Conservation (phyloP, 257 asterid genomes). For the Solanum bukasovii region DNA sequence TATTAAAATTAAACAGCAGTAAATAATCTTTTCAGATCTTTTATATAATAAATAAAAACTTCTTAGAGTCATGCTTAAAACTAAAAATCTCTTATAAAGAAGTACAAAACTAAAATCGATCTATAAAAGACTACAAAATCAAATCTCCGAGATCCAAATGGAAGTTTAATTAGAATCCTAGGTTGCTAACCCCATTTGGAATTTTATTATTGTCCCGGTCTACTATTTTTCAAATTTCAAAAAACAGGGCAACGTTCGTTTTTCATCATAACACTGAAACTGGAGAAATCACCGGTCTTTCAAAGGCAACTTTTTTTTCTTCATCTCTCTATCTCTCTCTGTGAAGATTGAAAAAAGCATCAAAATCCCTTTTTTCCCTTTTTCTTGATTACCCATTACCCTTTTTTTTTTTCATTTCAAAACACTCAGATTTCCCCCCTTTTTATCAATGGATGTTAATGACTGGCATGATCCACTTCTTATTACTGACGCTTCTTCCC, state of each 20-base stretch:
- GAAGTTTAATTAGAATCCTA: not conserved
- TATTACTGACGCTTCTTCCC: conserved; percentile 54
- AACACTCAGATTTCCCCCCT: conserved; percentile 8
- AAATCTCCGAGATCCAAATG: not conserved
- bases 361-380: not conserved
- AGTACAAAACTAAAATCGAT: too few species aligned
- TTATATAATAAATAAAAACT: too few species aligned
- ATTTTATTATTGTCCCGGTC: conserved; percentile 4
- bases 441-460: conserved; percentile 45
- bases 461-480: conserved; percentile 68
- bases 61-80: rapidly evolving
- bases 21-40: rapidly evolving
- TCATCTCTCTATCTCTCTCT: not conserved
- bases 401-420: conserved; percentile 22
- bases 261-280: not conserved
- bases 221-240: conserved; percentile 9
- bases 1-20: rapidly evolving
- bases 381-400: not conserved
- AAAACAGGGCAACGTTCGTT: conserved; percentile 4
- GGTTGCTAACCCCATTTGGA: not conserved
- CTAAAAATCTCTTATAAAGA: too few species aligned
- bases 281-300: not conserved
- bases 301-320: not conserved
- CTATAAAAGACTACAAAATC: not conserved
- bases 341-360: conserved; percentile 2